These are phyloP conservation scores for Fusarium sp. DNA, from an alignment of 2,329 filamentous ascomycete species.

Conservation along the genomic window DNA sequence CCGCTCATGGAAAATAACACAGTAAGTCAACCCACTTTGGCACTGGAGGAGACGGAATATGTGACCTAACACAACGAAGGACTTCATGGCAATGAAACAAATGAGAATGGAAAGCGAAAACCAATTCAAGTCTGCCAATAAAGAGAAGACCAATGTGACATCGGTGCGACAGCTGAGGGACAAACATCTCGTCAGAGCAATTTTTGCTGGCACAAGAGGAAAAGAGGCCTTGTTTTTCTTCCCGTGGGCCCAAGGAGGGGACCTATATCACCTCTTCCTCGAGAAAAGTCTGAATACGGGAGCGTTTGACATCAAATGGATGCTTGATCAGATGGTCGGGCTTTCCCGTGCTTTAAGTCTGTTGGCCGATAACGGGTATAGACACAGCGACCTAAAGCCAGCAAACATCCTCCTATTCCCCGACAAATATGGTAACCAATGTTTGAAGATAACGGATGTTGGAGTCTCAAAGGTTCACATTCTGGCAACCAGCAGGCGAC, in stretches of 20 bases:
- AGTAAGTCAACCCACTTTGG: not conserved
- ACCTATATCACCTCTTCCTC: not conserved
- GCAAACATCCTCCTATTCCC: not conserved
- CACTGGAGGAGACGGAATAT: not conserved
- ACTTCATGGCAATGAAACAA: not conserved
- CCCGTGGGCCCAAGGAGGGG: not conserved
- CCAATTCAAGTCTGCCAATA: not conserved
- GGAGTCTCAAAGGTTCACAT: not conserved
- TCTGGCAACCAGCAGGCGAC: not conserved
- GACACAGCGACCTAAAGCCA: not conserved
- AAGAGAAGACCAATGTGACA: not conserved
- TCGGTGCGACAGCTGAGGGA: not conserved
- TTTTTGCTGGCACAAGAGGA: not conserved
- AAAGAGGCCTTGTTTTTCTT: not conserved
- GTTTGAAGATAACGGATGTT: not conserved
- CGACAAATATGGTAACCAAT: fast-evolving
- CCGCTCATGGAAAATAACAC: not conserved
- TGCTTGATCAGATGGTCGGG: not conserved
- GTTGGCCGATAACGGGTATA: not conserved
- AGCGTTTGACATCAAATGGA: not conserved
- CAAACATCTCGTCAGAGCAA: not conserved
- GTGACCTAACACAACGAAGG: not conserved
- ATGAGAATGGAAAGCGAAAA: not conserved
- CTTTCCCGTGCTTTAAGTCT: not conserved
- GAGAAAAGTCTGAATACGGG: not conserved